Conservation (phyloP, 2,329 filamentous ascomycete species). For the Orbilia oligospora region DNA sequence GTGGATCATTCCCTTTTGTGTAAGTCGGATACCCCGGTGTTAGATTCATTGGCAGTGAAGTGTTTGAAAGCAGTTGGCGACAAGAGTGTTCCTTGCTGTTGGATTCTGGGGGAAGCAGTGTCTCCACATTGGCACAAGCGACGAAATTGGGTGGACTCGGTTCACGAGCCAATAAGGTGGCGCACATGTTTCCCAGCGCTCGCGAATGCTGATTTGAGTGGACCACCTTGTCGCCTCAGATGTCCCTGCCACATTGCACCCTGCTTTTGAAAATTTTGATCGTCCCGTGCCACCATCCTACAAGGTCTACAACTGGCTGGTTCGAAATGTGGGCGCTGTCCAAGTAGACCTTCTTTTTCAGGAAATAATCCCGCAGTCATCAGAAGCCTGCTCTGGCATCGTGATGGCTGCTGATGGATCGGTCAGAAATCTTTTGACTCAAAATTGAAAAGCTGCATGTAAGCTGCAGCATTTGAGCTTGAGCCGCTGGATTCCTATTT, state of each 20-base stretch:
- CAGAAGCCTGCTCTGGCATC: slow-evolving; percentile 2
- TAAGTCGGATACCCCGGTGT: slow-evolving; percentile 5
- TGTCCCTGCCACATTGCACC: slow-evolving; percentile 27
- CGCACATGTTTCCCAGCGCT: slow-evolving; percentile 1
- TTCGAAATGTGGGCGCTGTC: not conserved
- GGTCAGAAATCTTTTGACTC: slow-evolving; percentile 12
- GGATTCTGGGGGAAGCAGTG: not conserved
- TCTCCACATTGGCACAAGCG: slow-evolving; percentile 1
- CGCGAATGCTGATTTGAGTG: slow-evolving; percentile 1
- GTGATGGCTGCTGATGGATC: slow-evolving; percentile 14
- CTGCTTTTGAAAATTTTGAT: slow-evolving; percentile 29
- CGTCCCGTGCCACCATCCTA: slow-evolving; percentile 20
- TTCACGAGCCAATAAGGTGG: slow-evolving; percentile 44
- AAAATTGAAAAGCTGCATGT: not conserved
- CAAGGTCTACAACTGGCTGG: not conserved
- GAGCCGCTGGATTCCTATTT: slow-evolving; percentile 8
- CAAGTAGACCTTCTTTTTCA: slow-evolving; percentile 25
- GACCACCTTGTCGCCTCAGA: slow-evolving; percentile 20
- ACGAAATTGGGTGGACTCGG: slow-evolving; percentile 43
- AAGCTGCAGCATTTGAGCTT: slow-evolving; percentile 16
- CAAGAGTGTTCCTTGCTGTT: slow-evolving; percentile 15
- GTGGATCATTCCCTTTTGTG: slow-evolving; percentile 32
- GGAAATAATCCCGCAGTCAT: slow-evolving; percentile 32
- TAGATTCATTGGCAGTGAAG: slow-evolving; percentile 32
- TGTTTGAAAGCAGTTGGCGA: not conserved